These are phyloP conservation scores for Hymenotorrendiella dingleyae DNA, from an alignment of 2,329 filamentous ascomycete genomes.

Conservation along the genomic window DNA sequence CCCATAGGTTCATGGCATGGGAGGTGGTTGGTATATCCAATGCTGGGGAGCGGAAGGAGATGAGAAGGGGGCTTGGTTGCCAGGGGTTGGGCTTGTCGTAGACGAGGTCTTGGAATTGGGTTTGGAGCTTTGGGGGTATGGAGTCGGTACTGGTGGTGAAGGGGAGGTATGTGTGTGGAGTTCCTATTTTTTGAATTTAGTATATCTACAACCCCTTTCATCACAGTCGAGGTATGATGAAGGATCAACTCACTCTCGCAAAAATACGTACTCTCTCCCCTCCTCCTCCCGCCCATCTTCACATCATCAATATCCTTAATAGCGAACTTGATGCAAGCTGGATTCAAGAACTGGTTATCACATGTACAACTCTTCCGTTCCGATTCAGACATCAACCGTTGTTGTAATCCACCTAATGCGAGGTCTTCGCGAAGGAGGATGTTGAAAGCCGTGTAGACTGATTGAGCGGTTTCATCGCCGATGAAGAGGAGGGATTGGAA, in stretches of 20 bases:
- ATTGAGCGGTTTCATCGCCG: conserved; percentile 35
- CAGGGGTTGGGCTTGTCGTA: conserved; percentile 27
- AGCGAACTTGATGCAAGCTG: conserved; percentile 28
- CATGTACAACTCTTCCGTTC: conserved; percentile 33
- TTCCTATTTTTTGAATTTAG: conserved; percentile 20
- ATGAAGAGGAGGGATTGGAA: conserved; percentile 38
- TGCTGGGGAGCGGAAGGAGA: conserved; percentile 31
- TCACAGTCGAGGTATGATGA: too few species aligned
- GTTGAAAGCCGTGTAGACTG: conserved; percentile 40
- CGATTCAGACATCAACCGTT: conserved; percentile 33
- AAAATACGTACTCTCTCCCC: conserved; percentile 13
- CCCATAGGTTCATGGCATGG: conserved; percentile 38
- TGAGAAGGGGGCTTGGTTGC: conserved; percentile 37
- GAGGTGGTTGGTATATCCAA: conserved; percentile 25
- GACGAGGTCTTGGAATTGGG: conserved; percentile 31
- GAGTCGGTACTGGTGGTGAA: conserved; percentile 30
- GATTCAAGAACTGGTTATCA: conserved; percentile 35
- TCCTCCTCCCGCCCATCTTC: conserved; percentile 12
- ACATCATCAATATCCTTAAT: conserved; percentile 22
- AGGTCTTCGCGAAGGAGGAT: conserved; percentile 38
- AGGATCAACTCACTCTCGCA: too few species aligned
- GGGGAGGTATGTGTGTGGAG: conserved; percentile 33
- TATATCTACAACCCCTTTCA: too few species aligned
- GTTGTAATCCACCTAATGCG: conserved; percentile 33
- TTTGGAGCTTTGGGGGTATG: conserved; percentile 24